These are phyloP conservation scores for Eragrostis nindensis DNA, from an alignment of 176 grass and related monocot species.

Conservation along the genomic window DNA sequence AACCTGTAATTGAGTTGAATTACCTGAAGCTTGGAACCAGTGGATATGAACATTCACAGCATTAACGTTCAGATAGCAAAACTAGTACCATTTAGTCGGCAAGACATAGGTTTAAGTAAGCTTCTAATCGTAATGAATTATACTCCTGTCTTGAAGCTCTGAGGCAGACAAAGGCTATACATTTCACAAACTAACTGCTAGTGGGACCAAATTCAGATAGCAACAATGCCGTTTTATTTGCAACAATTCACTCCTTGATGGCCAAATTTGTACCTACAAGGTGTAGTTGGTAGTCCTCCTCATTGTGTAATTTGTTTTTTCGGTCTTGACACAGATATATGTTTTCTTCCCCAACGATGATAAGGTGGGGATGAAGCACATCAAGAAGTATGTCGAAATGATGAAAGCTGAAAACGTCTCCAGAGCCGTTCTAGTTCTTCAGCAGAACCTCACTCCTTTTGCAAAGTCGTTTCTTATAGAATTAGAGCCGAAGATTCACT, in stretches of 20 bases:
- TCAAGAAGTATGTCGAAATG: slow-evolving; percentile 89
- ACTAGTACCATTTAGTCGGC: too few species aligned
- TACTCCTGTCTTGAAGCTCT: too few species aligned
- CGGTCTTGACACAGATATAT: slow-evolving; percentile 65
- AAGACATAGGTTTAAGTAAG: too few species aligned
- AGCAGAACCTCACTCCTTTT: slow-evolving; percentile 94
- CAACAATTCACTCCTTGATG: not conserved
- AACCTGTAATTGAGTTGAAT: too few species aligned
- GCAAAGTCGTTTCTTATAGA: slow-evolving; percentile 75
- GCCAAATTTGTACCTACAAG: not conserved
- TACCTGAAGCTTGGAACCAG: too few species aligned
- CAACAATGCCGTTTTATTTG: not conserved
- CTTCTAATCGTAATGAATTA: too few species aligned
- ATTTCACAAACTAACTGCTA: not conserved
- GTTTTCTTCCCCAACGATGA: slow-evolving; percentile 96
- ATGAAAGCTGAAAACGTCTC: slow-evolving; percentile 85
- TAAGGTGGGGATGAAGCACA: slow-evolving; percentile 96
- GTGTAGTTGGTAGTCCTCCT: not conserved
- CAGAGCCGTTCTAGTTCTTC: slow-evolving; percentile 67
- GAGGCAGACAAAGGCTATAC: too few species aligned
- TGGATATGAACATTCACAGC: too few species aligned
- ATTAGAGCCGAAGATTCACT: slow-evolving; percentile 69
- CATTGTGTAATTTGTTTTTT: not conserved
- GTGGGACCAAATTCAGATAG: not conserved
- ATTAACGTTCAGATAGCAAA: too few species aligned